Evolutionary conservation across 331 rosid species (phyloP).

Genomic region (Rosa hybrid): DNA sequence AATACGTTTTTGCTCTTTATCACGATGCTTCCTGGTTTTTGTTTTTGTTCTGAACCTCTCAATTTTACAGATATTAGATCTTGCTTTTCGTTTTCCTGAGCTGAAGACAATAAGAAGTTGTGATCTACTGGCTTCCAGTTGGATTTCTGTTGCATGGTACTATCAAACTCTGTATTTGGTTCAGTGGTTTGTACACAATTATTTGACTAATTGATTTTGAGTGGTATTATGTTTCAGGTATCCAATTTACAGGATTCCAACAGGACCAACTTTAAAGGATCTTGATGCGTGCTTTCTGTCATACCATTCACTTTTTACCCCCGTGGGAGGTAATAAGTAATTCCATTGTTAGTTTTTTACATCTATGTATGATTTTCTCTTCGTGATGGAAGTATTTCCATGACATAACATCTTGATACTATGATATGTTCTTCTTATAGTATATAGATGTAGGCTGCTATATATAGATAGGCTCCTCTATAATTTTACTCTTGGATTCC

Average conservation of each 20-base stretch:
- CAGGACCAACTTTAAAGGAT: constrained; percentile 90
- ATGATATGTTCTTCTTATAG: background rate
- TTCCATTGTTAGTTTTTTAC: background rate
- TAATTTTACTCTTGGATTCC: background rate
- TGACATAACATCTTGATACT: background rate
- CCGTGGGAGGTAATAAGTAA: constrained; percentile 49
- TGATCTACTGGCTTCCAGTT: constrained; percentile 66
- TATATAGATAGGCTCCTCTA: background rate
- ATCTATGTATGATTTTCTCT: background rate
- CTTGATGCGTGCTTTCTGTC: constrained; percentile 90
- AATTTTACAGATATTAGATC: constrained; percentile 61
- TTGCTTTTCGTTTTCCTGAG: constrained; percentile 68
- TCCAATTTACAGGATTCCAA: constrained; percentile 93
- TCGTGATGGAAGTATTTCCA: background rate
- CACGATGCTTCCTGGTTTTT: background rate
- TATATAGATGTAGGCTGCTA: background rate
- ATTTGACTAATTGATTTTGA: constrained; percentile 15
- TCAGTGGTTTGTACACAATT: background rate
- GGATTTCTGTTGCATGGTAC: constrained; percentile 98
- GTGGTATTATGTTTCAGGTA: constrained; percentile 54
- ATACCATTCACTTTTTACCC: constrained; percentile 63
- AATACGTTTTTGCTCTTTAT: constrained; percentile 1
- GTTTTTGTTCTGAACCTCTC: constrained; percentile 23
- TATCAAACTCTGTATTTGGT: constrained; percentile 21
- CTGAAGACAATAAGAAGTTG: constrained; percentile 70